Conservation (phyloP, 371 early-diverging fungal species). For the Circinella umbellata region DNA sequence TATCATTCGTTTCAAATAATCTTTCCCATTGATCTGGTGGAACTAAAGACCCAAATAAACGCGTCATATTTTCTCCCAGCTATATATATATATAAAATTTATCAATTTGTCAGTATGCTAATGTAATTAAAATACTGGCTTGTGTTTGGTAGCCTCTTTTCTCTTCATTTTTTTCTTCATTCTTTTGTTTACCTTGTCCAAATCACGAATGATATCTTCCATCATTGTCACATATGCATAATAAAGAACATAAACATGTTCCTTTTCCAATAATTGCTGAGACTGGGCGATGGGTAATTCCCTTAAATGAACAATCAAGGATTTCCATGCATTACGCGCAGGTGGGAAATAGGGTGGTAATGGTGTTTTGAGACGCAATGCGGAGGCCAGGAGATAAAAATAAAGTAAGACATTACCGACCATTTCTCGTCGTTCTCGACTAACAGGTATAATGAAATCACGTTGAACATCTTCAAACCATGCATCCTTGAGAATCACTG, state of each 20-base stretch:
- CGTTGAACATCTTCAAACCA: conserved; percentile 60
- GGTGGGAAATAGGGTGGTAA: conserved; percentile 86
- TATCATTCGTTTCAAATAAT: conserved; percentile 26
- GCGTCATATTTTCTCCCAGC: conserved; percentile 35
- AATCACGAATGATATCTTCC: conserved; percentile 82
- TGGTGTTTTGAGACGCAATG: conserved; percentile 79
- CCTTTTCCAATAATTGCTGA: conserved; percentile 51
- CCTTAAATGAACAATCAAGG: conserved; percentile 50
- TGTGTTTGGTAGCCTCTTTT: background rate
- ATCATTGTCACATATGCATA: conserved; percentile 81
- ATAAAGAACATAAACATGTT: conserved; percentile 74
- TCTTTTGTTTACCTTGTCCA: conserved; percentile 56
- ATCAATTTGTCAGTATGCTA: background rate
- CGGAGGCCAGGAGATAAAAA: conserved; percentile 82
- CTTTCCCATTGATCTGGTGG: conserved; percentile 52
- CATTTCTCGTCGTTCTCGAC: conserved; percentile 66
- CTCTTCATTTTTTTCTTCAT: background rate
- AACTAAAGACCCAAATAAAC: conserved; percentile 49
- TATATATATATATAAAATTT: background rate
- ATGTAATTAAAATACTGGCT: too few relatives aligned
- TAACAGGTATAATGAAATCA: conserved; percentile 62
- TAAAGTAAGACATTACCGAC: conserved; percentile 76
- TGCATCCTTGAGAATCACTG: conserved; percentile 65
- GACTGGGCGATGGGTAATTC: conserved; percentile 56
- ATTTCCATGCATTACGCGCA: conserved; percentile 53